phyloP scores from a whole-genome alignment of 139 green algal genomes.

The Tetradesmus lagerheimii region DNA sequence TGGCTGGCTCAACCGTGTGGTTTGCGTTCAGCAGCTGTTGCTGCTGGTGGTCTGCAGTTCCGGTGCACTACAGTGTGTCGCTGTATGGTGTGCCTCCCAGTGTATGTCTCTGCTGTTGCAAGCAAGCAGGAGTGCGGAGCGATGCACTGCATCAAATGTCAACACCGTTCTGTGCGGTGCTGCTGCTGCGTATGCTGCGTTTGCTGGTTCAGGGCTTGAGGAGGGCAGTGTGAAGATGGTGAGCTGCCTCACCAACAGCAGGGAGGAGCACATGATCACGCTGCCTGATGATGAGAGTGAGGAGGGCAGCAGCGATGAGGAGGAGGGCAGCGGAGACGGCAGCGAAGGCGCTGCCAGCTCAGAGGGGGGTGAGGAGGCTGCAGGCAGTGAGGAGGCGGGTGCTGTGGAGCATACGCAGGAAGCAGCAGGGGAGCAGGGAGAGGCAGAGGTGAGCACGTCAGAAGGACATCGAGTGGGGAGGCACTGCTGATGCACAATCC shows the following conservation, averaged over 20 bases:
- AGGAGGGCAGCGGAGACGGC: slow-evolving; percentile 25
- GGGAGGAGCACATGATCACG: slow-evolving; percentile 58
- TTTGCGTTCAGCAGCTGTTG: background rate
- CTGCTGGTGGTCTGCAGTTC: background rate
- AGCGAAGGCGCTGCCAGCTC: background rate
- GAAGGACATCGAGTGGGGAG: background rate
- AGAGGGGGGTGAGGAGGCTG: background rate
- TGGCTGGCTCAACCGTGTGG: background rate
- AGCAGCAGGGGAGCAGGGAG: background rate
- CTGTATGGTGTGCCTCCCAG: background rate
- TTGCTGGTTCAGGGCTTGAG: background rate
- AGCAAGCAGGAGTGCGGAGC: too few species aligned
- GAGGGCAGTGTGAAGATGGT: slow-evolving; percentile 50
- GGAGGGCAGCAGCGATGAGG: background rate
- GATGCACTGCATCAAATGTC: too few species aligned
- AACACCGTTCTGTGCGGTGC: too few species aligned
- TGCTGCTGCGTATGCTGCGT: background rate
- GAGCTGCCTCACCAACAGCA: slow-evolving; percentile 55
- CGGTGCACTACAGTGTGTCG: too few species aligned
- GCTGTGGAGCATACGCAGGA: too few species aligned
- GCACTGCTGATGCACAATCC: too few species aligned
- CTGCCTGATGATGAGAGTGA: slow-evolving; percentile 5
- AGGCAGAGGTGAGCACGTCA: background rate
- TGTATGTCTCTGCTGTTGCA: background rate
- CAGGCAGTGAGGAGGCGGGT: background rate